These are phyloP conservation scores for Elaeis guineensis DNA, from an alignment of 176 grass and related monocot species.

Conservation along the genomic window DNA sequence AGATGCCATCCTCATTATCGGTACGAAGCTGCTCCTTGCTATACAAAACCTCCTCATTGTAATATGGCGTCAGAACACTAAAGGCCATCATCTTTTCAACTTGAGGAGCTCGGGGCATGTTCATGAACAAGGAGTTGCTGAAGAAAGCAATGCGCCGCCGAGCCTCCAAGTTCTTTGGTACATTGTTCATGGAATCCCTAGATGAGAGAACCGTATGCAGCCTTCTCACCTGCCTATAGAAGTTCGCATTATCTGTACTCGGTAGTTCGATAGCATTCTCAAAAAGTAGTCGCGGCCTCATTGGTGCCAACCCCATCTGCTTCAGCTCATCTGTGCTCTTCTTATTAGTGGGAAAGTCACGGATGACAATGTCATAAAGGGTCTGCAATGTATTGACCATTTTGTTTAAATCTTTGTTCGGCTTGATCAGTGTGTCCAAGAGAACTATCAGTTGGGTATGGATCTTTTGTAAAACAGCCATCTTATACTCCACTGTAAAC, in stretches of 20 bases:
- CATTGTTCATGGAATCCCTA: constrained; percentile 81
- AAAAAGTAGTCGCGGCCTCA: constrained; percentile 50
- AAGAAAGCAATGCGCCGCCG: constrained; percentile 83
- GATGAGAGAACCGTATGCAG: constrained; percentile 85
- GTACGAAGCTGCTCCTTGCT: constrained; percentile 73
- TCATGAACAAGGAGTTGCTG: constrained; percentile 99
- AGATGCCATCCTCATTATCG: constrained; percentile 96
- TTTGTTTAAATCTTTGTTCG: constrained; percentile 60
- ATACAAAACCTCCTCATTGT: constrained; percentile 84
- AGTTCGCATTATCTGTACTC: constrained; percentile 34
- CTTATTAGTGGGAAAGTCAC: constrained; percentile 61
- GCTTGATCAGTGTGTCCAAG: constrained; percentile 46
- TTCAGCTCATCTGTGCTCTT: constrained; percentile 50
- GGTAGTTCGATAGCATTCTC: constrained; percentile 58
- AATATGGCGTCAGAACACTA: constrained; percentile 89
- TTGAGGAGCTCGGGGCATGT: constrained; percentile 82
- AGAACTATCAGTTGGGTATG: constrained; percentile 64
- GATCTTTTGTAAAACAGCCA: constrained; percentile 39
- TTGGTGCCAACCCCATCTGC: constrained; percentile 36
- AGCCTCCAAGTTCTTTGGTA: constrained; percentile 85
- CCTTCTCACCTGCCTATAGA: constrained; percentile 80
- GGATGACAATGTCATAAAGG: constrained; percentile 63
- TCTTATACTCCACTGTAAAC: constrained; percentile 53
- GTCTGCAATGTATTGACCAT: constrained; percentile 82
- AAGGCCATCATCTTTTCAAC: constrained; percentile 94